Percentiles rank a stretch among this genome's conserved stretches.
Conservation (phyloP, 768 basidiomycete genomes). For the Lactifluus hygrophoroides region DNA sequence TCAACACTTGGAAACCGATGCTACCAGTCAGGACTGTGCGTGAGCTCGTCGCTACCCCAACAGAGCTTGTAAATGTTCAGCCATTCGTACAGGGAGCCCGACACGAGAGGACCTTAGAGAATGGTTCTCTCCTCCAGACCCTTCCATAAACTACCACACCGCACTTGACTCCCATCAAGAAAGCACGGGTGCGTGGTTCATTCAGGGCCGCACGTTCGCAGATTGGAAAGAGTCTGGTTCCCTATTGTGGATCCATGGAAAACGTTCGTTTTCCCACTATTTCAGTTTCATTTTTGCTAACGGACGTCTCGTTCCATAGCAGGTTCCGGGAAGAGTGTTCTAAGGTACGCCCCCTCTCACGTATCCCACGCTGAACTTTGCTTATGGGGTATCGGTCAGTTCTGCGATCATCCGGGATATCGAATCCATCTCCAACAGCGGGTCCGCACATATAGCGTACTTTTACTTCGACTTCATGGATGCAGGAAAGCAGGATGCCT, state of each 20-base stretch:
- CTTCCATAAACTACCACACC: constrained; percentile 31
- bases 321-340: constrained; percentile 4
- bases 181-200: neutral
- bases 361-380: no score
- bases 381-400: neutral
- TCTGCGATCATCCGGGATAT: neutral
- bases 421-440: neutral
- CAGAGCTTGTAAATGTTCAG: no score
- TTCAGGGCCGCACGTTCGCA: neutral
- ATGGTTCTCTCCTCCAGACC: neutral
- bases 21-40: no score
- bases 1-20: no score
- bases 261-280: no score
- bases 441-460: neutral
- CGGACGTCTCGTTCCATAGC: no score
- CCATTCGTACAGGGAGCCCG: neutral
- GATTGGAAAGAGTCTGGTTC: neutral
- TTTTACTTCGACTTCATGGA: no score
- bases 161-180: neutral
- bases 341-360: neutral
- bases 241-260: neutral
- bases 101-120: neutral
- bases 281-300: no score
- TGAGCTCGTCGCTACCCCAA: no score
- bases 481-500: no score